These are phyloP conservation scores for Pterulicium gracile DNA, from an alignment of 1,284 basidiomycete species.

Conservation along the genomic window DNA sequence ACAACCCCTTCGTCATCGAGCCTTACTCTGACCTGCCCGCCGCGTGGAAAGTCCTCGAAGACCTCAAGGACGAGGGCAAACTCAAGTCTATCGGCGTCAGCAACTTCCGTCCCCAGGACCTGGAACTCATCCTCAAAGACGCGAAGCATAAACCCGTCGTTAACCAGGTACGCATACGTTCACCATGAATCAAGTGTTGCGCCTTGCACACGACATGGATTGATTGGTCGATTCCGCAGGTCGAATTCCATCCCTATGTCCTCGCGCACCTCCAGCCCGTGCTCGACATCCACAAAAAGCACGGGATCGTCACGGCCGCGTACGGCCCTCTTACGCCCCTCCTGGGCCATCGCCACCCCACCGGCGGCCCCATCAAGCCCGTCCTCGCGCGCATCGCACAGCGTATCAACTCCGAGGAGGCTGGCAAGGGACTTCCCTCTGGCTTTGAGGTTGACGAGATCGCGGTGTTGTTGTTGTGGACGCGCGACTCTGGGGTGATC, in stretches of 20 bases:
- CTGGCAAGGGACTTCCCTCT: conserved; percentile 8
- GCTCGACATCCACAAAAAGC: conserved; percentile 10
- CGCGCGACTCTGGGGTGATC: conserved; percentile 10
- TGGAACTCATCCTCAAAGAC: conserved; percentile 32
- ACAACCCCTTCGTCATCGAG: conserved; percentile 24
- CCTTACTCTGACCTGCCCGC: conserved; percentile 18
- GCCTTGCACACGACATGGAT: too few species aligned
- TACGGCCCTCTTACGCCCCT: conserved; percentile 14
- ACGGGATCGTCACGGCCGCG: conserved; percentile 12
- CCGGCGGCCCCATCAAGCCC: conserved; percentile 14
- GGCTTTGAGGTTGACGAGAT: conserved; percentile 16
- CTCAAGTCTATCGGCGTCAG: conserved; percentile 43
- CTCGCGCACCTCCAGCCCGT: conserved; percentile 12
- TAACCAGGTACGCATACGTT: conserved; percentile 36
- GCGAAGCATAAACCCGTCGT: conserved; percentile 36
- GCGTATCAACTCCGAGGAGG: conserved; percentile 15
- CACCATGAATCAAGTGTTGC: too few species aligned
- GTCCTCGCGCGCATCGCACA: conserved; percentile 20
- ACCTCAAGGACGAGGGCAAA: conserved; percentile 25
- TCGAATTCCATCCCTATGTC: conserved; percentile 15
- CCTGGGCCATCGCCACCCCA: conserved; percentile 9
- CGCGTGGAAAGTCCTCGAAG: conserved; percentile 23
- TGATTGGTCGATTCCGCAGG: too few species aligned
- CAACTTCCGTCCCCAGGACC: conserved; percentile 44
- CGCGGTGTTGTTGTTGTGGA: conserved; percentile 26